phyloP scores from a whole-genome alignment of 1,284 basidiomycete genomes.

The Trichosporon sp. region DNA sequence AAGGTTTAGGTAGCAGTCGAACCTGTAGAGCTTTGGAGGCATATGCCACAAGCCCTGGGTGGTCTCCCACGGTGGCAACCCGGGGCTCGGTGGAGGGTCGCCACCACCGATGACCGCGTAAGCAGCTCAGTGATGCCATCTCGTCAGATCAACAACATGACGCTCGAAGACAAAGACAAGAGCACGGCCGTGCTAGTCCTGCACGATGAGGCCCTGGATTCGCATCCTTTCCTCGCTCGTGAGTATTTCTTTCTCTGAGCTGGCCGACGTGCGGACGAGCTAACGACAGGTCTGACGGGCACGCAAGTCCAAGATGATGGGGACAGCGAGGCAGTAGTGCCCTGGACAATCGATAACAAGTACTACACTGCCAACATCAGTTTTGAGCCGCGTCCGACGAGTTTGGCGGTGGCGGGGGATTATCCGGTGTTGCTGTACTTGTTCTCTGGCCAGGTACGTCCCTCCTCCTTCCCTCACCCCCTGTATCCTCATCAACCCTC shows the following conservation, averaged over 20 bases:
- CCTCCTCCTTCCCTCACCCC: too few relatives aligned
- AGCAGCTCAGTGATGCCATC: neutral
- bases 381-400: conserved; percentile 60
- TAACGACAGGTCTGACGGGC: conserved; percentile 2
- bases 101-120: neutral
- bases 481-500: too few relatives aligned
- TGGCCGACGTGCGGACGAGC: neutral
- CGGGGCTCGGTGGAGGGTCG: neutral
- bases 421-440: conserved; percentile 39
- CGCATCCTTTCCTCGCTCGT: neutral
- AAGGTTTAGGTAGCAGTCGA: too few relatives aligned
- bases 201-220: neutral
- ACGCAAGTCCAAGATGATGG: too few relatives aligned
- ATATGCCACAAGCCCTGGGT: neutral
- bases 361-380: conserved; percentile 79
- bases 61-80: neutral
- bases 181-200: neutral
- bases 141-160: neutral
- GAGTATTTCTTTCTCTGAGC: neutral
- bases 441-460: conserved; percentile 28
- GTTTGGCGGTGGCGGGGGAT: conserved; percentile 49
- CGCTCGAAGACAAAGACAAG: neutral
- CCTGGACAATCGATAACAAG: conserved; percentile 79
- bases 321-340: conserved; percentile 51
- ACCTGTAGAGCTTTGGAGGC: too few relatives aligned